Percentiles rank a stretch among this genome's conserved stretches.
Evolutionary conservation across 306 rosid species (phyloP).

Genomic region (Vigna radiata): DNA sequence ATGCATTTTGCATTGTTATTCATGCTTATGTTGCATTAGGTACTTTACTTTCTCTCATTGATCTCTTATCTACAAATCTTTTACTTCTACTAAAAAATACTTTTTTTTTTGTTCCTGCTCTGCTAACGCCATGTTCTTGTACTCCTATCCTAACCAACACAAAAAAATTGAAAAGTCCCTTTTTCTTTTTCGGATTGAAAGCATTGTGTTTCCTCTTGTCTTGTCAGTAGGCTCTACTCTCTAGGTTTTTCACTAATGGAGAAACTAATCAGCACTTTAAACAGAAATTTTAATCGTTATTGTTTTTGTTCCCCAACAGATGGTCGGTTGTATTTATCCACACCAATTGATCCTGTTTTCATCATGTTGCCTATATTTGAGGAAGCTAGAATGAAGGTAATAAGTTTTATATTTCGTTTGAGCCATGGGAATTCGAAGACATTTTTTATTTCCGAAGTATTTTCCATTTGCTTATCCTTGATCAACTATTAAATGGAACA

Average conservation of each 20-base stretch:
- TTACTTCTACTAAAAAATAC: conserved; percentile 9
- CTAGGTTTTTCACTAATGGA: background rate
- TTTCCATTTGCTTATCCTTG: conserved; percentile 18
- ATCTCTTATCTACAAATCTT: conserved; percentile 4
- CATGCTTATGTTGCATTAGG: conserved; percentile 14
- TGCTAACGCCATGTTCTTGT: conserved; percentile 14
- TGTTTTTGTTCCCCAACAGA: conserved; percentile 53
- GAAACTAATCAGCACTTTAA: conserved; percentile 27
- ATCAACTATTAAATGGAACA: conserved; percentile 18
- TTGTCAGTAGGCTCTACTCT: too few relatives aligned
- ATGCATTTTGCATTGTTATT: conserved; percentile 8
- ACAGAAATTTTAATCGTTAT: background rate
- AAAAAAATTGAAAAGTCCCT: background rate
- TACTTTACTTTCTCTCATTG: conserved; percentile 3
- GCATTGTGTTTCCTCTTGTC: conserved; percentile 28
- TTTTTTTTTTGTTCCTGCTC: background rate
- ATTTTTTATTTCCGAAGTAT: conserved; percentile 36
- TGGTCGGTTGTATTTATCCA: conserved; percentile 80
- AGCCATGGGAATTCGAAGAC: conserved; percentile 1
- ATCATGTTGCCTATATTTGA: conserved; percentile 78
- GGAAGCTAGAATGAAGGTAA: conserved; percentile 97
- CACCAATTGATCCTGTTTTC: conserved; percentile 92
- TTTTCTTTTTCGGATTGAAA: conserved; percentile 17
- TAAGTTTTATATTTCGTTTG: conserved; percentile 31
- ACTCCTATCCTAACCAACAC: conserved; percentile 18